phyloP scores from a whole-genome alignment of 306 rosid genomes.

The Cucurbita pepo region DNA sequence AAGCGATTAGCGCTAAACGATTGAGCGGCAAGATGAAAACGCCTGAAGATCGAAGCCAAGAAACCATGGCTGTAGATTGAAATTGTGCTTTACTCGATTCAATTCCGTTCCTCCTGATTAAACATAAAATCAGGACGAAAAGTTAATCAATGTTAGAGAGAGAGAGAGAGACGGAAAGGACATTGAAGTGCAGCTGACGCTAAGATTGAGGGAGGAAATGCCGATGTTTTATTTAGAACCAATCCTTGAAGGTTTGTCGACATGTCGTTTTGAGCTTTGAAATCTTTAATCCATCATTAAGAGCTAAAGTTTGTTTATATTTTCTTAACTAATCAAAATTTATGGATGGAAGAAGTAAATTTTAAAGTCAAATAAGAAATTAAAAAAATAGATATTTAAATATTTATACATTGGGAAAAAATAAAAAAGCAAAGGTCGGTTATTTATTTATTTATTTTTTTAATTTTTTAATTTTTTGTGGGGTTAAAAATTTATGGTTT shows the following conservation, averaged over 20 bases:
- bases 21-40: background rate
- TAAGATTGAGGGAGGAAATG: background rate
- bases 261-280: background rate
- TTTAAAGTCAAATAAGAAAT: too few species aligned
- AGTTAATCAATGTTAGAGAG: background rate
- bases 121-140: background rate
- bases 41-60: background rate
- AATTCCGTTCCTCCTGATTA: background rate
- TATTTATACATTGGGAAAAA: background rate
- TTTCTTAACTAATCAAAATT: background rate
- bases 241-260: background rate
- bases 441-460: background rate
- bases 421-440: background rate
- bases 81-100: background rate
- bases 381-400: too few species aligned
- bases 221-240: background rate
- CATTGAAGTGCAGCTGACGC: constrained; percentile 2
- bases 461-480: background rate
- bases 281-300: background rate
- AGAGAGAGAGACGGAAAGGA: background rate
- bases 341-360: too few species aligned
- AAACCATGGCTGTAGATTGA: background rate
- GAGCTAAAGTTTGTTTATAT: background rate
- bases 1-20: background rate
- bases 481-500: background rate